Conservation (phyloP, 768 basidiomycete genomes). For the Boletus subcaerulescens region DNA sequence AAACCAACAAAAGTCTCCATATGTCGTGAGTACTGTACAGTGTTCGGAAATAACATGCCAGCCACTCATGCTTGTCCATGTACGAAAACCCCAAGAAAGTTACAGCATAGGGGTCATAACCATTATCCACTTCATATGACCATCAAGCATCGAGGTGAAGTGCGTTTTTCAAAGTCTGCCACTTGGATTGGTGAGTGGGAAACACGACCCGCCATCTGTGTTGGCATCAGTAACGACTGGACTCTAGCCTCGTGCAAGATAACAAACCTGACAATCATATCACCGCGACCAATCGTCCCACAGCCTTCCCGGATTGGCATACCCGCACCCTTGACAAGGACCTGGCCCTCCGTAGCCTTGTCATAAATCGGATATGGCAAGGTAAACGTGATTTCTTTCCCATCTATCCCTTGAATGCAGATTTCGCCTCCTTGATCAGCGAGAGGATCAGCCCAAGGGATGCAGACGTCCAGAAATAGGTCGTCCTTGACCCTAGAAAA, state of each 20-base stretch:
- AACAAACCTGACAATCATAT: constrained; percentile 57
- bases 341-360: constrained; percentile 46
- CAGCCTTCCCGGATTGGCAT: constrained; percentile 63
- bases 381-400: constrained; percentile 46
- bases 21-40: constrained; percentile 30
- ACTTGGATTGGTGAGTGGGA: constrained; percentile 30
- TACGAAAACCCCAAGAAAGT: constrained; percentile 14
- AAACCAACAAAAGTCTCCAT: constrained; percentile 9
- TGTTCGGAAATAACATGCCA: constrained; percentile 8
- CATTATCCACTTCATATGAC: constrained; percentile 2
- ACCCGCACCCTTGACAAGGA: constrained; percentile 56
- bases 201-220: constrained; percentile 34
- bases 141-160: constrained; percentile 27
- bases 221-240: constrained; percentile 1
- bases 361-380: constrained; percentile 54
- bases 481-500: constrained; percentile 59
- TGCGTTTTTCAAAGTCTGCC: constrained; percentile 29
- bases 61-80: constrained; percentile 16
- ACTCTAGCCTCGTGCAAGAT: constrained; percentile 1
- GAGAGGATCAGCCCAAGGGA: constrained; percentile 55
- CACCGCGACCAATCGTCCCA: constrained; percentile 53
- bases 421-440: constrained; percentile 47
- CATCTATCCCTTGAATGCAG: constrained; percentile 55
- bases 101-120: constrained; percentile 20
- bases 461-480: constrained; percentile 49